Base-by-base conservation (phyloP, 441 rosid genomes). In the Breynia disticha region DNA sequence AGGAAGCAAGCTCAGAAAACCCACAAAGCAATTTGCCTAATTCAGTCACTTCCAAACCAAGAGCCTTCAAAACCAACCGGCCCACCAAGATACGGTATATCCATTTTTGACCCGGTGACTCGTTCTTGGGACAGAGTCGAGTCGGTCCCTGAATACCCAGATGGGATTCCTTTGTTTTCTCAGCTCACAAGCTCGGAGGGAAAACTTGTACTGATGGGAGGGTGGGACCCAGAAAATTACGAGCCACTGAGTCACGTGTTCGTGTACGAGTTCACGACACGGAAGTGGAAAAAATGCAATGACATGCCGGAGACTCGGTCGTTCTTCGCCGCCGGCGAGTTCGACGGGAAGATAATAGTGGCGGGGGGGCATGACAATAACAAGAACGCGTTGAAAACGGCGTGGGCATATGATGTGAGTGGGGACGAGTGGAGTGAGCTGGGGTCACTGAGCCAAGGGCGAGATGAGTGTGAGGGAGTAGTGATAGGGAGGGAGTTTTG, bases 401-500 rank as follows among this genome's bases (percentile, higher is more conserved):
- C 74, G 11, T 78, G 84, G 82, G 71, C 54, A 0, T 80, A 83
- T n/a, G 70, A 76, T 15, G 73, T 72, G 55, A 12, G 15, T 11
- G 11, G 18, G 1, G 74, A 80, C 66, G 66, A 71, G 69, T 80
- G 90, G 86, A 53, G 24, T 0, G 71, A 72, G 70, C 49, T 80
- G 62, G 44, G 65, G 0, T 45, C 35, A 57, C 62, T 80, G 80
- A 68, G 73, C 17, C 75, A 69, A 55, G 84, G 67, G 51, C 69
- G 82, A 59, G 89, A 80, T 61, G 78, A 77, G 78, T 78, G 86
- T 48, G 77, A 72, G 21, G 76, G 73, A 4, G 52, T 76, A 8
- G 72, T 67, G 11, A 54, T 66, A 8, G 84, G 77, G 46, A 42
- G 68, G 1, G 64, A 64, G 56, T 71, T 83, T 14, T 80, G 79